These are phyloP conservation scores for Mycosarcoma mackinlayi DNA, from an alignment of 1,284 basidiomycete genomes.

Conservation along the genomic window DNA sequence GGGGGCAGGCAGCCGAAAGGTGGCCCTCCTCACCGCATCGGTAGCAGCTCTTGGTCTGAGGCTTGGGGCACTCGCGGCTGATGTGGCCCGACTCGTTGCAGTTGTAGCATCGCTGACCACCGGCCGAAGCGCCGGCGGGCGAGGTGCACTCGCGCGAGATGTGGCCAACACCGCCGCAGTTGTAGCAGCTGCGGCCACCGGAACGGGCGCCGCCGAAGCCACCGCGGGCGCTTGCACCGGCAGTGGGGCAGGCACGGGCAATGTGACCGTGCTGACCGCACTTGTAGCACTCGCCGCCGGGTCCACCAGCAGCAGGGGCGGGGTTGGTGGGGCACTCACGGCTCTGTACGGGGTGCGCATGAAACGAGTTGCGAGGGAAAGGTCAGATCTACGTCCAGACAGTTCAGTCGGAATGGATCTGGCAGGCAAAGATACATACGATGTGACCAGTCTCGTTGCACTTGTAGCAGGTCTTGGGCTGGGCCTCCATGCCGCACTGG, in stretches of 20 bases:
- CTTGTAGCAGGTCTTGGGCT: constrained; percentile 66
- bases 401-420: background rate
- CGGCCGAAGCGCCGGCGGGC: constrained; percentile 43
- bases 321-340: constrained; percentile 62
- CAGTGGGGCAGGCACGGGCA: constrained; percentile 61
- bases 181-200: constrained; percentile 61
- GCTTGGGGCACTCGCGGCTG: constrained; percentile 62
- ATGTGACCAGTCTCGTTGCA: constrained; percentile 64
- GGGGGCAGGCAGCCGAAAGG: constrained; percentile 47
- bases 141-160: constrained; percentile 64
- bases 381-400: background rate
- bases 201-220: constrained; percentile 39
- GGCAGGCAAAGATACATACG: constrained; percentile 16
- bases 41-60: constrained; percentile 64
- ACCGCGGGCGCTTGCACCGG: constrained; percentile 28
- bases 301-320: constrained; percentile 33
- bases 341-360: constrained; percentile 23
- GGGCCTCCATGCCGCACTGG: constrained; percentile 61
- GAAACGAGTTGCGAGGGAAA: too few relatives aligned
- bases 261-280: constrained; percentile 62
- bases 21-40: constrained; percentile 52
- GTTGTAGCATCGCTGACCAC: constrained; percentile 64
- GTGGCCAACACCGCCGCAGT: constrained; percentile 65
- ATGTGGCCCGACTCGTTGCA: constrained; percentile 64
- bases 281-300: constrained; percentile 64